Conservation (phyloP, 495 filamentous ascomycete genomes). For the Neurospora cerealis region DNA sequence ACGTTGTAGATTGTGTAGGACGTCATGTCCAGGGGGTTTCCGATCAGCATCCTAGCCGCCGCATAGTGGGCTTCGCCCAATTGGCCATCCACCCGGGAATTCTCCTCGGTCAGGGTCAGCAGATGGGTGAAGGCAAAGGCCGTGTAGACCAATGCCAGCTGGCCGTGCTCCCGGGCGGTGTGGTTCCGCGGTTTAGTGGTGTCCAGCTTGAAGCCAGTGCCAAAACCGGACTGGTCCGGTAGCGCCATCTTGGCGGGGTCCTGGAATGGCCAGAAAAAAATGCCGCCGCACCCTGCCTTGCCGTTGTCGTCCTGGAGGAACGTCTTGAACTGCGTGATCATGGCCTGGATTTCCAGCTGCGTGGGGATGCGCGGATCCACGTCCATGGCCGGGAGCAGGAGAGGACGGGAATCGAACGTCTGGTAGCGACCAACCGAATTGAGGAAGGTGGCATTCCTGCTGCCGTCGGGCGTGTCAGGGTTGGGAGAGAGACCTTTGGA, state of each 20-base stretch:
- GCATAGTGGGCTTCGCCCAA: slow-evolving; percentile 26
- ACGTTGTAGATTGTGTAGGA: slow-evolving; percentile 22
- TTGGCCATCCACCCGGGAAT: slow-evolving; percentile 9
- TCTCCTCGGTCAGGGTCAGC: slow-evolving; percentile 8
- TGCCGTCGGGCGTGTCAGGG: neutral
- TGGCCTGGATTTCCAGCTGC: slow-evolving; percentile 10
- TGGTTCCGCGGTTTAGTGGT: neutral
- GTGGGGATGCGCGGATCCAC: slow-evolving; percentile 20
- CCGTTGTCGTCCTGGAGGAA: slow-evolving; percentile 25
- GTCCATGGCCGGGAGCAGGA: slow-evolving; percentile 9
- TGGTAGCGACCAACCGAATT: slow-evolving; percentile 26
- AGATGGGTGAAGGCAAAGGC: slow-evolving; percentile 21
- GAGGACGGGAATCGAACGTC: slow-evolving; percentile 30
- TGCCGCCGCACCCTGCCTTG: slow-evolving; percentile 19
- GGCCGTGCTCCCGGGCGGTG: slow-evolving; percentile 1
- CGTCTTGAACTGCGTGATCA: slow-evolving; percentile 16
- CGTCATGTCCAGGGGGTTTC: slow-evolving; percentile 25
- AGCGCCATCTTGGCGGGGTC: slow-evolving; percentile 7
- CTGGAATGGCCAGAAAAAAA: slow-evolving; percentile 27
- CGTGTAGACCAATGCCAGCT: slow-evolving; percentile 20
- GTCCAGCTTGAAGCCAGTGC: neutral
- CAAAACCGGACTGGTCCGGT: neutral
- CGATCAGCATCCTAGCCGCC: slow-evolving; percentile 22
- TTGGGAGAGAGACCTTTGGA: slow-evolving; percentile 1
- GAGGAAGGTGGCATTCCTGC: slow-evolving; percentile 11